Evolutionary conservation across 208 protist species (phyloP), one percentile per base, ranked within the genome.

Genomic region (Polymyxa betae): DNA sequence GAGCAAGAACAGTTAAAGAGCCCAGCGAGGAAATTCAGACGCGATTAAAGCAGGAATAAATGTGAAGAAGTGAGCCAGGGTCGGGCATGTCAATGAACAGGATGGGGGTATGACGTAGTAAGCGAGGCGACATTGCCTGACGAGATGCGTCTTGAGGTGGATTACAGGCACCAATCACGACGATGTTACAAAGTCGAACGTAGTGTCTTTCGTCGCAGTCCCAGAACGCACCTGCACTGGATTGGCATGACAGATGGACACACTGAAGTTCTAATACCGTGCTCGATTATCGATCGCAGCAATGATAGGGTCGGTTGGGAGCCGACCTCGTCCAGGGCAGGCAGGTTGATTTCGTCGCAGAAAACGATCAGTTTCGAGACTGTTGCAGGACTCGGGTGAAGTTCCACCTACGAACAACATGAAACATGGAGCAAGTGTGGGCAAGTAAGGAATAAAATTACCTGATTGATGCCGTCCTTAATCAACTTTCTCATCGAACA

Each of bases 261-360:
- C 5, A 43, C n/a, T 40, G 40, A 82, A 35, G 12, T 43, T 16
- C 35, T 5, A 35, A 20, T 82, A 82, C 72, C 96, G n/a, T 97
- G 96, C 93, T 99, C 98, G 38, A 98, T 96, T 32, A 99, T 91
- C 95, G 99, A 98, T 0, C 99, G 95, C 41, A 99, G 93, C 38
- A 99, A 97, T 77, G 98, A 96, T 54, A 99, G 96, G 24, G 99
- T 97, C 20, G 96, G 93, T 94, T 99, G 98, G 54, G 98, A 99
- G 66, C 98, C 98, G 94, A 99, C 99, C 78, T 94, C 95, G 93
- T 99, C 98, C 0, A 95, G 87, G 5, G 95, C 95, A 0, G 98
- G 98, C 66, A 99, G 94, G 92, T 99, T 99, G 93, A 99, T 97
- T 93, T 99, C 98, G 94, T 99, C 98, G 94, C 98, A 99, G 92